Conservation (phyloP, 352 stramenopile species). For the Elongisporangium senticosum region DNA sequence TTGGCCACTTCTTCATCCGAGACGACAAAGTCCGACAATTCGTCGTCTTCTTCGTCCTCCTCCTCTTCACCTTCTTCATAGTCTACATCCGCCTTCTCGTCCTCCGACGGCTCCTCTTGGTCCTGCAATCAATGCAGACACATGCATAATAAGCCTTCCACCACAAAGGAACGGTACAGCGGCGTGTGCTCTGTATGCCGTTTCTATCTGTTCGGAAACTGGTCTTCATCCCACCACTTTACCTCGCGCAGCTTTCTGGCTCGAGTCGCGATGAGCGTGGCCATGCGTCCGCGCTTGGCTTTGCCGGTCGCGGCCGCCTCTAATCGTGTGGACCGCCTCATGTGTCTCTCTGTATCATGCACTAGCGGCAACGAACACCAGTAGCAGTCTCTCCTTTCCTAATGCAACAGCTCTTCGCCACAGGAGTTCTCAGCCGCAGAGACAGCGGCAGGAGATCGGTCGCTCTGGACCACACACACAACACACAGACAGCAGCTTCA, state of each 20-base stretch:
- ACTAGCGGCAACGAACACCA: slow-evolving; percentile 1
- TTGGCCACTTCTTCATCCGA: slow-evolving; percentile 27
- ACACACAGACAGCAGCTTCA: background rate
- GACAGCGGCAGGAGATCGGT: background rate
- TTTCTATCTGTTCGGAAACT: background rate
- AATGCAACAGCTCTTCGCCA: background rate
- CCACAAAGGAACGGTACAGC: background rate
- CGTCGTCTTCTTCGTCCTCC: slow-evolving; percentile 26
- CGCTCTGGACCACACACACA: background rate
- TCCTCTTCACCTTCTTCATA: slow-evolving; percentile 27
- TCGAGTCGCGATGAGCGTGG: slow-evolving; percentile 40
- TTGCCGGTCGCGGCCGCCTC: slow-evolving; percentile 37
- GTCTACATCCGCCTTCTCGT: slow-evolving; percentile 20
- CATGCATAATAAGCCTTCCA: background rate
- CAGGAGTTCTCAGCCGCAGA: background rate
- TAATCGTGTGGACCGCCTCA: slow-evolving; percentile 65
- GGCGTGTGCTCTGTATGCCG: no score
- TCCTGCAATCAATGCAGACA: slow-evolving; percentile 15
- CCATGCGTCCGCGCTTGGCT: slow-evolving; percentile 41
- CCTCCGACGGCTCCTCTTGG: slow-evolving; percentile 24
- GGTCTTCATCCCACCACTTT: background rate
- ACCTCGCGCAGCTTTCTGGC: slow-evolving; percentile 8
- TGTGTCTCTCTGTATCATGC: slow-evolving; percentile 10
- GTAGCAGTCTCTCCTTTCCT: background rate
- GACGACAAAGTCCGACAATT: slow-evolving; percentile 25